Base-by-base conservation (phyloP, 2,329 filamentous ascomycete species). In the Fusarium denticulatum region DNA sequence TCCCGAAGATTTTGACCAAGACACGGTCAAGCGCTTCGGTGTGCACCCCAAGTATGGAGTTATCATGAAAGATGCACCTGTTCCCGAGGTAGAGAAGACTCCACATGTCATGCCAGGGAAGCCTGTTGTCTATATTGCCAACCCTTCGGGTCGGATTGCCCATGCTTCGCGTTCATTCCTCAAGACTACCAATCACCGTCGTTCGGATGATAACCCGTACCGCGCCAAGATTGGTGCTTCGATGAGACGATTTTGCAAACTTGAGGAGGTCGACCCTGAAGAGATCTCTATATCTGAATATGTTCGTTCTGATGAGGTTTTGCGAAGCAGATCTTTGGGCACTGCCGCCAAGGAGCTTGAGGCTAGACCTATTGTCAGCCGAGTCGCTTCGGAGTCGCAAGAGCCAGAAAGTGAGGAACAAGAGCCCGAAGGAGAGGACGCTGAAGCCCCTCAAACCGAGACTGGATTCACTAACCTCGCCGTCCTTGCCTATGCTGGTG, bases 1-100 rank as follows among this genome's bases (percentile, higher is more conserved):
- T 6, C 85, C 86, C 1, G 83, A 83, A 18, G 88, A 89, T 60
- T 83, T 90, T 53, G 87, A 90, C 77, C 80, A 86, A 46, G 83
- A 85, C 7, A 76, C 86, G 53, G 82, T 90, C 57, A 82, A 85
- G 73, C 86, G 84, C 68, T 82, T 88, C 76, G 80, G 79, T 11
- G 76, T 90, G 11, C 89, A 90, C 62, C 88, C 88, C 2, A 84
- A 82, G 45, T 87, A 86, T 66, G 89, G 89, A 39, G 80, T 90
- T 45, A 86, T 88, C 75, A 74, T 89, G 30, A 82, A 84, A 6
- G 80, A 76, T 20, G 89, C 87, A 45, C 77, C 78, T 60, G 89
- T 88, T 65, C 82, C 85, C 32, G 68, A 78, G 6, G 85, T 86
- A 73, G 76, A 81, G 4, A 82, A 85, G 8, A 78, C 77, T 24